A percentile compares a stretch with the other conserved stretches of the same genome.
Evolutionary conservation across 345 rosid genomes (phyloP).

Genomic region (Sonneratia alba): DNA sequence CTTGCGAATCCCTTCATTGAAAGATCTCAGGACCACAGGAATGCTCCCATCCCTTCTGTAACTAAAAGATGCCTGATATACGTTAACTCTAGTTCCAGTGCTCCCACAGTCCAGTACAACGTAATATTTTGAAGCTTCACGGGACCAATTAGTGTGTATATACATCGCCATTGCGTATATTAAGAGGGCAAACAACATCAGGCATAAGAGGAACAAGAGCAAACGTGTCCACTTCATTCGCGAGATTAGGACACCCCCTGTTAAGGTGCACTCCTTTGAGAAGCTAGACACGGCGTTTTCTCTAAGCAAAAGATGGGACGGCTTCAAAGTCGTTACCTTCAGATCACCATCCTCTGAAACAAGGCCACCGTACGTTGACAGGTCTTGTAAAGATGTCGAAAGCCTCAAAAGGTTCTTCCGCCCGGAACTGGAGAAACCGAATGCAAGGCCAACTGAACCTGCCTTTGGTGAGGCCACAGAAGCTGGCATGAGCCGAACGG

Average conservation of each 20-base stretch:
- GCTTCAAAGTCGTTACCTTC: conserved; percentile 17
- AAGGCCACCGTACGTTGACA: conserved; percentile 43
- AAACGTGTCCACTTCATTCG: conserved; percentile 54
- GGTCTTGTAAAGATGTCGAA: conserved; percentile 86
- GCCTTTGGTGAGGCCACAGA: conserved; percentile 34
- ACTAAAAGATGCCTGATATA: conserved; percentile 59
- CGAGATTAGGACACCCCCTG: conserved; percentile 29
- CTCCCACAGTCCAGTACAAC: conserved; percentile 99
- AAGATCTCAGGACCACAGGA: conserved; percentile 56
- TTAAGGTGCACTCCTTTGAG: conserved; percentile 65
- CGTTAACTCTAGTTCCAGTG: conserved; percentile 90
- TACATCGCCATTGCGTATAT: conserved; percentile 42
- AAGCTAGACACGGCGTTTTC: conserved; percentile 58
- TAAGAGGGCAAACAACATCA: conserved; percentile 48
- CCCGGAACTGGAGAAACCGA: conserved; percentile 30
- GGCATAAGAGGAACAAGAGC: conserved; percentile 39
- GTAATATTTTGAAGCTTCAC: conserved; percentile 62
- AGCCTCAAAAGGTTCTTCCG: conserved; percentile 50
- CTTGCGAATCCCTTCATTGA: conserved; percentile 61
- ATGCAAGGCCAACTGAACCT: conserved; percentile 25
- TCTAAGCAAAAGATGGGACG: conserved; percentile 29
- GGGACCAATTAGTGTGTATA: conserved; percentile 64
- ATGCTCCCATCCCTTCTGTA: conserved; percentile 48
- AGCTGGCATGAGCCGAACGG: conserved; percentile 30
- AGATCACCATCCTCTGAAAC: conserved; percentile 49